Evolutionary conservation across 495 filamentous ascomycete species (phyloP), one percentile per base, ranked within the genome.

Genomic region (Aspergillus heteromorphus): DNA sequence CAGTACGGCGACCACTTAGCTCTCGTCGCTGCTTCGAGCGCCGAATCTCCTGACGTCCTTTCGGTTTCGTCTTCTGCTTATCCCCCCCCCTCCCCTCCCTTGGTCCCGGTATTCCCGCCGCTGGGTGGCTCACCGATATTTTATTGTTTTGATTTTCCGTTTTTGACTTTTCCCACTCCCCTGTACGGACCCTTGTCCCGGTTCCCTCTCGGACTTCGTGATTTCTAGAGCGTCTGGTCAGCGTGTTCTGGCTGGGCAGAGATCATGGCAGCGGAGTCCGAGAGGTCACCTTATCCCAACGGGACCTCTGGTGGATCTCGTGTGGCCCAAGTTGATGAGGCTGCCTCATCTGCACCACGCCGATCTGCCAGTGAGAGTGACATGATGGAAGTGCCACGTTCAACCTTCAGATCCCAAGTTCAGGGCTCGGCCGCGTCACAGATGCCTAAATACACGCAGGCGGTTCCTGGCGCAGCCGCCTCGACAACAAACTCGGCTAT

Each of bases 261-360:
- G 63, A 64, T 58, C 65, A 76, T 74, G 73, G 67, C 71, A 62
- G 67, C 71, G 65, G 70, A 71, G 59, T 71, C 73, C 64, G 71
- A 74, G 66, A 74, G 73, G 70, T 65, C 62, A 69, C 69, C 73
- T 66, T 64, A 62, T 62, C 63, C 60, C 55, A 65, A 70, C 49
- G 67, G 66, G 57, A 56, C 57, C 56, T 58, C 72, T 60, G 65
- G 63, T 63, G 67, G 59, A 60, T 54, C 68, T 64, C 67, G 56
- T 58, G 62, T 52, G 27, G 52, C 60, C 58, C 65, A 66, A 64
- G 56, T 65, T 55, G 60, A 62, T 54, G 68, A 68, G 51, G 57
- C 54, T 55, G 56, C 61, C 38, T 53, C 52, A 20, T 49, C 63
- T 64, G 50, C 63, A 61, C 55, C 54, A 54, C 49, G 55, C 51